Conservation (phyloP, 2,329 filamentous ascomycete species). For the Monascus ruber region DNA sequence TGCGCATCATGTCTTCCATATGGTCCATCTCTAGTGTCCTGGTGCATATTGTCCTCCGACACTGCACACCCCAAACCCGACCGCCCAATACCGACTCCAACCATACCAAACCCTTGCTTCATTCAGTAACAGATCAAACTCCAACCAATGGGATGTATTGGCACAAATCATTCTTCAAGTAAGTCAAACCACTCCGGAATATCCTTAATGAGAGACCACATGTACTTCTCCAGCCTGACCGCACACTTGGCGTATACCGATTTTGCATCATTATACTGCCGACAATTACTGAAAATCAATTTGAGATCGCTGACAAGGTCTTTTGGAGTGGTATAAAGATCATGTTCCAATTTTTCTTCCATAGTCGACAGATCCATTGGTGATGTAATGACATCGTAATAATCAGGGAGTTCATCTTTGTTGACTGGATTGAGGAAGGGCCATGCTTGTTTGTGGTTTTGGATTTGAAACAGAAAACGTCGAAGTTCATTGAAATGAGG, state of each 20-base stretch:
- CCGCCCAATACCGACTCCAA: too few relatives aligned
- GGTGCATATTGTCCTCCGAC: too few relatives aligned
- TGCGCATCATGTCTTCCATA: too few relatives aligned
- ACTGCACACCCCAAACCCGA: too few relatives aligned
- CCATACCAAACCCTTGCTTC: too few relatives aligned
- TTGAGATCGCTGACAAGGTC: constrained; percentile 84
- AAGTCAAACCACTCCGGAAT: constrained; percentile 71
- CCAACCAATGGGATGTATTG: too few relatives aligned
- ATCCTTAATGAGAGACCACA: constrained; percentile 86
- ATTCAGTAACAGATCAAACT: too few relatives aligned
- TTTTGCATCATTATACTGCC: constrained; percentile 90
- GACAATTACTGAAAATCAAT: constrained; percentile 88
- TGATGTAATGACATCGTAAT: constrained; percentile 93
- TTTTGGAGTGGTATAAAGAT: constrained; percentile 80
- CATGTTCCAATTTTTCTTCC: constrained; percentile 88
- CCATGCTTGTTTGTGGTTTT: constrained; percentile 89
- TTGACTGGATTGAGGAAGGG: constrained; percentile 91
- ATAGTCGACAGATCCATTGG: constrained; percentile 96
- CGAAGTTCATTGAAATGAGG: constrained; percentile 93
- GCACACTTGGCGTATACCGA: constrained; percentile 93
- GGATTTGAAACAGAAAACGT: constrained; percentile 84
- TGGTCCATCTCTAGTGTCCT: too few relatives aligned
- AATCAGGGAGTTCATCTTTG: constrained; percentile 92
- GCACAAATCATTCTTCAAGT: too few relatives aligned
- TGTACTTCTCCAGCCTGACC: constrained; percentile 83